Evolutionary conservation across 2,329 filamentous ascomycete species (phyloP), one percentile per base, ranked within the genome.

Genomic region (Epichloe coenophiala): DNA sequence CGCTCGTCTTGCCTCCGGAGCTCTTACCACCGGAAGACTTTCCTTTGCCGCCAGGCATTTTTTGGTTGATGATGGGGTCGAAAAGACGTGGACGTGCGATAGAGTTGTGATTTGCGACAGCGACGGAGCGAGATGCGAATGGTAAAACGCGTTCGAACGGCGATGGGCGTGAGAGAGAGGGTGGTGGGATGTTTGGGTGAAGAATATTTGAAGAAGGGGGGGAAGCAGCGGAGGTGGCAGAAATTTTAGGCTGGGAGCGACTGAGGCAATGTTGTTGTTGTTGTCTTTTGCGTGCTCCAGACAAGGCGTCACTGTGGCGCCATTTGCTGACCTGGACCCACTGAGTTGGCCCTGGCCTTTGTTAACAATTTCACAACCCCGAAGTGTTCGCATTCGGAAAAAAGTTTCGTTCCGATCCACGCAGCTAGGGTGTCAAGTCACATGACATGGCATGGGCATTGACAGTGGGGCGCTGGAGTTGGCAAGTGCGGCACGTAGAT

Each of bases 11-110:
- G 61, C 87, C 86, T 62, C 87, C 87, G 52, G 85, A 77, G 67
- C 73, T 90, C 82, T 94, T 95, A 66, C 90, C 90, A 63, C 90
- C 89, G 60, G 84, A 80, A 57, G 83, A 88, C 77, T 89, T 94
- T 78, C 90, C 90, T 79, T 96, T 96, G 74, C 89, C 89, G 66
- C 90, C 90, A 66, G 89, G 70, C 78, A 81, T 81, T n/a, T 81
- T n/a, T 23, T 35, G 41, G 36, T 36, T 37, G 38, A 40, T 47
- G 48, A 4, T 23, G 12, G 41, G 41, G 45, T n/a, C 36, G 31
- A 51, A 47, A 49, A 39, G 17, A 27, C 27, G 48, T 19, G 37
- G 31, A 31, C 21, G 11, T 23, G 44, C 15, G n/a, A 19, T 38
- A 17, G 17, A 19, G 19, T 5, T 1, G 19, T 45, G 15, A 1